Percentiles rank a stretch among this genome's conserved stretches.
These are phyloP conservation scores for Plasmopara halstedii DNA, from an alignment of 352 stramenopile genomes.

Conservation along the genomic window DNA sequence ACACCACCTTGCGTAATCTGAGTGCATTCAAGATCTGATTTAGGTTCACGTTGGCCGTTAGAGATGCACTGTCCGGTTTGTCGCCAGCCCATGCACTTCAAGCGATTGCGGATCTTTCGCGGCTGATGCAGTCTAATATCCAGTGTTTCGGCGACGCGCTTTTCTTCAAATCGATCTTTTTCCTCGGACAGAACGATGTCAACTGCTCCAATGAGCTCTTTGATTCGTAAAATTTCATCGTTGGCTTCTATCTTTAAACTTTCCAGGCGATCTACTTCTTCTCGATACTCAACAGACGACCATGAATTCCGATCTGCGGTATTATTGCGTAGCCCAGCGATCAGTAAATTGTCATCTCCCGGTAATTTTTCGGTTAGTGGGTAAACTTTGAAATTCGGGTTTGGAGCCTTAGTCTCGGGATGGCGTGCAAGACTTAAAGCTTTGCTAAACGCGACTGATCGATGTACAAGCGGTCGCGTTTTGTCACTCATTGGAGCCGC, in stretches of 20 bases:
- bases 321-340: conserved; percentile 13
- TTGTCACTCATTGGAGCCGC: not conserved
- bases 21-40: conserved; percentile 40
- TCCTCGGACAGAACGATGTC: conserved; percentile 27
- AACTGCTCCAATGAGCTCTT: conserved; percentile 23
- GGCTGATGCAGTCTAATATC: conserved; percentile 28
- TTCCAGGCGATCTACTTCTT: conserved; percentile 31
- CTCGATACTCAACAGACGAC: conserved; percentile 15
- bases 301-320: conserved; percentile 10
- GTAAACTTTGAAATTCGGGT: conserved; percentile 19
- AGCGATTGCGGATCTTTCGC: conserved; percentile 22
- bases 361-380: conserved; percentile 8
- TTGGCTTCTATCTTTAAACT: conserved; percentile 29
- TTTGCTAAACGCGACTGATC: conserved; percentile 12
- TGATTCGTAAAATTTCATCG: conserved; percentile 27
- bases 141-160: conserved; percentile 20
- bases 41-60: conserved; percentile 37
- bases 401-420: conserved; percentile 11
- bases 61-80: conserved; percentile 41
- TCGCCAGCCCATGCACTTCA: conserved; percentile 61
- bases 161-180: conserved; percentile 29
- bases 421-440: conserved; percentile 17
- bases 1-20: conserved; percentile 31
- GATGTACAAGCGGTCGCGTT: conserved; percentile 7
- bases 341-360: conserved; percentile 10